Base-by-base conservation (phyloP, 2,329 filamentous ascomycete genomes). In the Aspergillus sp. region DNA sequence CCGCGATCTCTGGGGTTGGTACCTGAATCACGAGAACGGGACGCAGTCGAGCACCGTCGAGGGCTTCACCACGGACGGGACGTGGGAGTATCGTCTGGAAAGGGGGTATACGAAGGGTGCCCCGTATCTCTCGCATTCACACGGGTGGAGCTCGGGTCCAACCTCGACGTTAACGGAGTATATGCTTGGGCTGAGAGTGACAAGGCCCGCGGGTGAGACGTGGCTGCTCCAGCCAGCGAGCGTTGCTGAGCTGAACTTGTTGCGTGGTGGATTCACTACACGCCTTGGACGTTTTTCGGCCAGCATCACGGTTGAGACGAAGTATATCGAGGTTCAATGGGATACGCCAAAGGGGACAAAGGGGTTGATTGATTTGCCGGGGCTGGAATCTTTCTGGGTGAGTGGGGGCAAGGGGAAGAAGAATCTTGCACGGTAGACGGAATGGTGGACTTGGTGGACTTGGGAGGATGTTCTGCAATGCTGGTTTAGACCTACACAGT, bases 21-120 rank as follows among this genome's bases (percentile, higher is more conserved):
- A 85, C 81, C 76, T 85, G 5, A 73, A 82, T 15, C 78, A 82
- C 54, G 75, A 79, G 0, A 73, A 79, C 36, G 82, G 83, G 78
- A 84, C 81, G 2, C 80, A 83, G 47, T 76, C 72, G 0, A 81
- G 80, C 0, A 82, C 82, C 50, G 79, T 81, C 53, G 81, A 83
- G 63, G 81, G 81, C 0, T 83, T 81, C 53, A 68, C 72, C 1
- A 75, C 73, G 0, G 73, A 77, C 34, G 81, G 81, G 15, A 36
- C 26, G 4, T 48, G 30, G 45, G 26, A 20, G 45, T 48, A 48
- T 22, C 22, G 22, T 22, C 22, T 30, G 11, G 22, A 47, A 5
- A 47, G 43, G 22, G 22, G 43, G 9, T 30, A 47, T 47, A 30
- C 43, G 3, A 47, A 47, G 22, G 43, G 22, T 22, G 30, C 43